Base-by-base conservation (phyloP, 148 eudicot genomes). In the Tetragonia tetragonoides region DNA sequence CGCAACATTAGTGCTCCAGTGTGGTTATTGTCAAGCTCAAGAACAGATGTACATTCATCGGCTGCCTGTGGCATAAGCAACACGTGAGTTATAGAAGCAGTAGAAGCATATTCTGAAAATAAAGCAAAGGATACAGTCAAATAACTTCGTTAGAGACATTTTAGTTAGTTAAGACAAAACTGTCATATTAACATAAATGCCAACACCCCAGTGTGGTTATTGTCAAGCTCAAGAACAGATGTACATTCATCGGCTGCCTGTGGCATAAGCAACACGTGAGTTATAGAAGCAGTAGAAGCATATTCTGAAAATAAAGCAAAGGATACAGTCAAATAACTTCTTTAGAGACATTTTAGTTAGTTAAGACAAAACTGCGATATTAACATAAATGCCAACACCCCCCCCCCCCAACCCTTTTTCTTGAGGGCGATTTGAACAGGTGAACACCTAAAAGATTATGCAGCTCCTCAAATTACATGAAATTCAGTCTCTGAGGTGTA, bases 221-320 rank as follows among this genome's bases (percentile, higher is more conserved):
- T 75, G 85, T 95, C 97, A 66, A 95, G 91, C 91, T 92, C 95
- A 75, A 95, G 95, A 79, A 95, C 98, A 69, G 89, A 90, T 3
- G 97, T 89, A 81, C 98, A 92, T 80, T 95, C 98, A 64, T 87
- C 89, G 74, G 98, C 92, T 72, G 97, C 98, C 98, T 94, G 84
- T 67, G 83, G 70, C 14, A 77, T 74, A 51, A 79, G 53, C 2
- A 79, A 70, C 53, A 77, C 73, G 41, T 81, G 61, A 62, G 46
- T 67, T 44, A 56, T 10, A 42, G 56, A 28, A 59, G 38, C 0
- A 28, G 0, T 16, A 10, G 6, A 62, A n/a, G 34, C 17, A n/a
- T 0, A 57, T 20, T 28, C 34, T 23, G n/a, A 24, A 23, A 17
- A 57, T 59, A 44, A 66, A 21, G 40, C 65, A 59, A 54, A 57